Percentiles rank a stretch among this genome's conserved stretches.
Conservation (phyloP, 805 yeast species). For the Candida stauntonica region DNA sequence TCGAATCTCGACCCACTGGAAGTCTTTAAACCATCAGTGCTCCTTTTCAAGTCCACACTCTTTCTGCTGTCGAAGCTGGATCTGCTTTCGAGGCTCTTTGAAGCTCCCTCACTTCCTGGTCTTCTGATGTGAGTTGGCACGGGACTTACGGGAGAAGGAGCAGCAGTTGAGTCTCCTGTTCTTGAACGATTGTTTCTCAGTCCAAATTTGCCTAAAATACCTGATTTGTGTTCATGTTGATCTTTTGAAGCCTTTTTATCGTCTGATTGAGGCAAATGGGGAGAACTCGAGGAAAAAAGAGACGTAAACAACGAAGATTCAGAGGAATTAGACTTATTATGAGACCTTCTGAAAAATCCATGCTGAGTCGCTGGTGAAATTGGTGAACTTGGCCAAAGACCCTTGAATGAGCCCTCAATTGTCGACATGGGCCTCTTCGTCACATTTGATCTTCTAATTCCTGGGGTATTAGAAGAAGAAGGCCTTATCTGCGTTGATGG, state of each 20-base stretch:
- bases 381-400: slow-evolving; percentile 30
- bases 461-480: neutral
- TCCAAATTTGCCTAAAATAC: slow-evolving; percentile 23
- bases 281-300: slow-evolving; percentile 35
- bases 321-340: slow-evolving; percentile 58
- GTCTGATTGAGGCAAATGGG: slow-evolving; percentile 18
- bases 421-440: slow-evolving; percentile 34
- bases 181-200: slow-evolving; percentile 14
- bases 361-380: slow-evolving; percentile 31
- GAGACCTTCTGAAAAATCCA: slow-evolving; percentile 53
- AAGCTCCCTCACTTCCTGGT: slow-evolving; percentile 6
- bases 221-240: slow-evolving; percentile 15
- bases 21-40: slow-evolving; percentile 2
- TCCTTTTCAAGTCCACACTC: slow-evolving; percentile 7
- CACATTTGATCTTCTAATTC: slow-evolving; percentile 1
- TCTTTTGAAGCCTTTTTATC: slow-evolving; percentile 14
- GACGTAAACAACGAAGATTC: slow-evolving; percentile 43
- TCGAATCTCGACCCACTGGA: slow-evolving; percentile 7
- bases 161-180: slow-evolving; percentile 13
- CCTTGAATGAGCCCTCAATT: slow-evolving; percentile 30
- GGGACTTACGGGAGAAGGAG: slow-evolving; percentile 21
- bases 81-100: slow-evolving; percentile 2
- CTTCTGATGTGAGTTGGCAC: neutral
- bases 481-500: slow-evolving; percentile 1
- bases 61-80: slow-evolving; percentile 9